Conservation (phyloP, 805 yeast species). For the Limtongia smithiae region DNA sequence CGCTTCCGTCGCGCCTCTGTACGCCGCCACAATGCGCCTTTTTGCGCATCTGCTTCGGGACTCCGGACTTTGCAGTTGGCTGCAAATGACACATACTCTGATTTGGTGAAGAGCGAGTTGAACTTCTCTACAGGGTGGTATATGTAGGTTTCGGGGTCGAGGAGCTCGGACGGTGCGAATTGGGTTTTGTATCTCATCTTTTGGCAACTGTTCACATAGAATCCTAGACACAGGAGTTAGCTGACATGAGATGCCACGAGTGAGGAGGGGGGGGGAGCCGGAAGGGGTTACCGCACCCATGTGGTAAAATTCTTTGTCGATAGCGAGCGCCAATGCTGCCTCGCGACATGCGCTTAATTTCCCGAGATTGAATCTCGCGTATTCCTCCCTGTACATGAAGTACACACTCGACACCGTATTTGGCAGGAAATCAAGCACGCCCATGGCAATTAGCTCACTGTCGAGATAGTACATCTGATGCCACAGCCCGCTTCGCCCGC, state of each 20-base stretch:
- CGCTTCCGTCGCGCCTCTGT: neutral
- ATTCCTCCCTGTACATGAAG: constrained; percentile 84
- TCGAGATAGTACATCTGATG: constrained; percentile 77
- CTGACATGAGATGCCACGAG: neutral
- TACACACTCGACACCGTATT: constrained; percentile 77
- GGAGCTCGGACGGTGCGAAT: constrained; percentile 43
- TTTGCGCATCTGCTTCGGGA: constrained; percentile 10
- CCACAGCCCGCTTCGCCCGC: constrained; percentile 58
- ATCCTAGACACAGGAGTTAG: constrained; percentile 40
- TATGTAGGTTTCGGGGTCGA: constrained; percentile 35
- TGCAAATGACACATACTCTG: constrained; percentile 19
- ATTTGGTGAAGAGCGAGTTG: constrained; percentile 15
- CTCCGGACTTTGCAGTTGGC: constrained; percentile 29
- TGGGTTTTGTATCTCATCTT: constrained; percentile 80
- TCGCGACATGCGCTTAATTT: constrained; percentile 74
- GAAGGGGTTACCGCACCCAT: constrained; percentile 41
- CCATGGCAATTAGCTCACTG: constrained; percentile 63
- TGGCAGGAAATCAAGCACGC: constrained; percentile 74
- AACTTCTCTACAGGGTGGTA: constrained; percentile 18
- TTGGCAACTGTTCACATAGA: constrained; percentile 69
- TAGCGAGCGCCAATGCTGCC: constrained; percentile 49
- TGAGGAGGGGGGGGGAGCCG: neutral
- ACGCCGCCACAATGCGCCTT: neutral
- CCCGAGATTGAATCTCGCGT: constrained; percentile 64
- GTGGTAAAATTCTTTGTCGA: constrained; percentile 58